Base-by-base conservation (phyloP, 176 grass and related monocot genomes). In the Paspalum notatum region DNA sequence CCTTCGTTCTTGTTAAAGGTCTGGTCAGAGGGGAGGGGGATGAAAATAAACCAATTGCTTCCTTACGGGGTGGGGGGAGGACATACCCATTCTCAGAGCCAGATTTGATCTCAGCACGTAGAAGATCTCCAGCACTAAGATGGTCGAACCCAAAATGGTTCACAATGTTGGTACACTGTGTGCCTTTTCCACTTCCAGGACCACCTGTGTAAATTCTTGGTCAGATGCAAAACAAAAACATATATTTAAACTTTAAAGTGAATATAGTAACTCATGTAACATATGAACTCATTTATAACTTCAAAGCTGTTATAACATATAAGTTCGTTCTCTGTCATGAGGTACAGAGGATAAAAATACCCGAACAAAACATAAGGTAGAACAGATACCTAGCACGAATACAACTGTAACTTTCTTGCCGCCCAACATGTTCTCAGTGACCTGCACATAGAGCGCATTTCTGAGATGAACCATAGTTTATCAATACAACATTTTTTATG, bases 111-210 rank as follows among this genome's bases (percentile, higher is more conserved):
- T 96, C 93, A 38, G 93, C 93, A 67, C 90, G 90, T 63, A 96
- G 74, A 89, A 96, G 93, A 81, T 96, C 93, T 55, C 93, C 93
- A 80, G 93, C 93, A 62, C 93, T 96, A 69, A 96, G 93, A 93
- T 96, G 93, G 78, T 88, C 90, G 77, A 96, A 96, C 66, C 90
- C 90, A 41, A 90, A 96, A 48, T 93, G 90, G 26, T 96, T 83
- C 8, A 96, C 93, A 86, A 96, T 96, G 82, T 93, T 96, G 77
- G 90, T 60, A 86, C 93, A 96, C 76, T 93, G 93, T 62, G 93
- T 96, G 39, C 93, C 93, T 47, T 96, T 92, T 57, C 93, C 93
- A 90, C 90, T 96, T 75, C 93, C 90, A 96, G 93, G 93, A 74
- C 93, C 93, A 82, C 93, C 93, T 96, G 55, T 43, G 61, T 80